A percentile compares a stretch with the other conserved stretches of the same genome.
These are phyloP conservation scores for Phialophora expanda DNA, from an alignment of 2,329 filamentous ascomycete species.

Conservation along the genomic window DNA sequence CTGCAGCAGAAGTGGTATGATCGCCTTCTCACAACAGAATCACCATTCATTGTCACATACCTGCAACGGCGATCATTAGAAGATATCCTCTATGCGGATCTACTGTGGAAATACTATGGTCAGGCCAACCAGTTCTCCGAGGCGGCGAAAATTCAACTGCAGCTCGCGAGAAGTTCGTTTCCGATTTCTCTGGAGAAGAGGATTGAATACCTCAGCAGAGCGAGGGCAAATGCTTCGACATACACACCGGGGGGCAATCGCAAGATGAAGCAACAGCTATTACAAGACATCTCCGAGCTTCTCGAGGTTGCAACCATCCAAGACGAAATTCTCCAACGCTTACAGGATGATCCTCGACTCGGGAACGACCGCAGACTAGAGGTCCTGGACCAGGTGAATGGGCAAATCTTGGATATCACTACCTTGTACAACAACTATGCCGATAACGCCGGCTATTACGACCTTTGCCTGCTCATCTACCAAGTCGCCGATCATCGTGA, in stretches of 20 bases:
- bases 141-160: slow-evolving; percentile 82
- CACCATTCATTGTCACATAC: slow-evolving; percentile 84
- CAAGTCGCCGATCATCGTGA: slow-evolving; percentile 90
- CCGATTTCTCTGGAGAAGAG: slow-evolving; percentile 78
- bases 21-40: slow-evolving; percentile 81
- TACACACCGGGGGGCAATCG: slow-evolving; percentile 76
- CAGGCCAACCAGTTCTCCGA: slow-evolving; percentile 83
- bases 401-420: slow-evolving; percentile 76
- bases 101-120: slow-evolving; percentile 91
- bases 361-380: slow-evolving; percentile 65
- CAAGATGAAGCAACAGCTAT: slow-evolving; percentile 80
- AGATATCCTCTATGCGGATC: slow-evolving; percentile 79
- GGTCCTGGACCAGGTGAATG: slow-evolving; percentile 72
- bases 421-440: slow-evolving; percentile 93
- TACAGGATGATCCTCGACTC: slow-evolving; percentile 75
- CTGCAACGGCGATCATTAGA: slow-evolving; percentile 75
- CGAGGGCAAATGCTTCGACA: slow-evolving; percentile 90
- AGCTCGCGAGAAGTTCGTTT: slow-evolving; percentile 84
- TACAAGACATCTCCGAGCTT: slow-evolving; percentile 82
- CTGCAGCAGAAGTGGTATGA: slow-evolving; percentile 82
- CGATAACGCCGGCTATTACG: slow-evolving; percentile 89
- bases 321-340: slow-evolving; percentile 81
- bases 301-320: slow-evolving; percentile 95
- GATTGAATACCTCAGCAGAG: slow-evolving; percentile 86
- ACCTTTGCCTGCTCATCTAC: slow-evolving; percentile 91